phyloP scores from a whole-genome alignment of 106 monocot genomes.

The Phalaenopsis aphrodite region DNA sequence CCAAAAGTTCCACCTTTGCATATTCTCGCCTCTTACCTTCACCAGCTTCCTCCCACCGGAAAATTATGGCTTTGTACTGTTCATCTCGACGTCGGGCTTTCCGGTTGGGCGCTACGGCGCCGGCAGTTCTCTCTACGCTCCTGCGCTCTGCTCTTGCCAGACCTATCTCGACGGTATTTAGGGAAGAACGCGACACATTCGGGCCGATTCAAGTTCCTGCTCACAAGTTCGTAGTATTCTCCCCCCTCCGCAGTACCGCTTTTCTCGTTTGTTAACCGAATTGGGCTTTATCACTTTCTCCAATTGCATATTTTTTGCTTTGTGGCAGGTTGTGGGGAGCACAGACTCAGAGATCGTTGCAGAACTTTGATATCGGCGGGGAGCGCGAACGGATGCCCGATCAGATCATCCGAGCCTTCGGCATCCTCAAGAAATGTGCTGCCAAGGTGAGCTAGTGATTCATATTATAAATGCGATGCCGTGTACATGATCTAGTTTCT shows the following conservation, averaged over 20 bases:
- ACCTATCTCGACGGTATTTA: slow-evolving; percentile 49
- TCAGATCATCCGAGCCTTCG: slow-evolving; percentile 79
- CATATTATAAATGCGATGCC: neutral
- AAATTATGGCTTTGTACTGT: slow-evolving; percentile 31
- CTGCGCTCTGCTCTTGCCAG: slow-evolving; percentile 25
- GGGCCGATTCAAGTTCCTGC: slow-evolving; percentile 66
- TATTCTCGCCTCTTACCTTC: too few species aligned
- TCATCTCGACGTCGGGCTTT: slow-evolving; percentile 31
- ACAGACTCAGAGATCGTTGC: slow-evolving; percentile 95
- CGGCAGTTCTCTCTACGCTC: slow-evolving; percentile 10
- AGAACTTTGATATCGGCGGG: slow-evolving; percentile 95
- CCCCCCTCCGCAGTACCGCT: neutral
- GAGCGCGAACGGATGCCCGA: slow-evolving; percentile 82
- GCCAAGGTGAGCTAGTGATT: slow-evolving; percentile 47
- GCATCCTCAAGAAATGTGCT: slow-evolving; percentile 89
- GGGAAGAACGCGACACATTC: slow-evolving; percentile 85
- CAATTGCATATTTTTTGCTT: neutral
- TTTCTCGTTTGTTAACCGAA: neutral
- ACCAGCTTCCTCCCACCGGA: neutral
- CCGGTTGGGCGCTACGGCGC: slow-evolving; percentile 11
- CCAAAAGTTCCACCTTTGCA: too few species aligned
- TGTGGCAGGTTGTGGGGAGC: slow-evolving; percentile 83
- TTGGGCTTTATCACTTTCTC: neutral
- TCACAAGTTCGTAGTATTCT: slow-evolving; percentile 45
- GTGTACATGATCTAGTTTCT: neutral